Evolutionary conservation across 371 early-diverging fungal genomes (phyloP).

Genomic region (Basidiobolus meristosporus): DNA sequence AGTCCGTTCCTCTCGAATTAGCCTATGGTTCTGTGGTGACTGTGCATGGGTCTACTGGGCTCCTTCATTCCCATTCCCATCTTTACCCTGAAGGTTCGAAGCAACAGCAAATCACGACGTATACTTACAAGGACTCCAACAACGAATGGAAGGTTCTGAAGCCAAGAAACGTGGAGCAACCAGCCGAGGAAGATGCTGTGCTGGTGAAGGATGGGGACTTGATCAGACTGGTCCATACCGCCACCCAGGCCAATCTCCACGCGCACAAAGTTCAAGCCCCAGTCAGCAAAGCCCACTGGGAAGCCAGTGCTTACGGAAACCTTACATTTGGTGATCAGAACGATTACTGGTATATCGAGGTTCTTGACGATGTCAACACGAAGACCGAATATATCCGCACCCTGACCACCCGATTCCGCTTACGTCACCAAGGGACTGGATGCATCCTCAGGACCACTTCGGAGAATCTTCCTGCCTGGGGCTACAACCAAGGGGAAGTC

Average conservation of each 20-base stretch:
- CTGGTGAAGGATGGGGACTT: conserved; percentile 64
- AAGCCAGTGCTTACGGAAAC: conserved; percentile 71
- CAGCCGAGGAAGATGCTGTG: conserved; percentile 10
- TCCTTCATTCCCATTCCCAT: conserved; percentile 95
- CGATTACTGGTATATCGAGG: conserved; percentile 84
- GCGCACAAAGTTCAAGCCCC: conserved; percentile 71
- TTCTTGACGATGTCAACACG: conserved; percentile 38
- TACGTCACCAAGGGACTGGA: conserved; percentile 59
- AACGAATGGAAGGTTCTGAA: conserved; percentile 21
- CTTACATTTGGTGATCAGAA: conserved; percentile 49
- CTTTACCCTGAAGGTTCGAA: conserved; percentile 82
- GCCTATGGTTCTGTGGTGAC: conserved; percentile 86
- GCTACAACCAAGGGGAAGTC: conserved; percentile 25
- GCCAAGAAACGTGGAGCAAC: conserved; percentile 11
- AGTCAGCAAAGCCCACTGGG: conserved; percentile 58
- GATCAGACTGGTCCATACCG: conserved; percentile 63
- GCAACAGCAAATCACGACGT: conserved; percentile 15
- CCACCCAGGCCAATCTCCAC: conserved; percentile 66
- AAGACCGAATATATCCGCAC: conserved; percentile 28
- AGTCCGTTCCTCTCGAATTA: conserved; percentile 71
- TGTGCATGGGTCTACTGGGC: conserved; percentile 73
- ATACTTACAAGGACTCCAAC: conserved; percentile 12
- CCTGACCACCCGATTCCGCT: conserved; percentile 72
- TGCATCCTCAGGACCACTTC: conserved; percentile 69
- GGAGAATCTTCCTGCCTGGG: conserved; percentile 92